These are phyloP conservation scores for Pseudotsuga menziesii DNA, from an alignment of 75 land plant species.

Conservation along the genomic window DNA sequence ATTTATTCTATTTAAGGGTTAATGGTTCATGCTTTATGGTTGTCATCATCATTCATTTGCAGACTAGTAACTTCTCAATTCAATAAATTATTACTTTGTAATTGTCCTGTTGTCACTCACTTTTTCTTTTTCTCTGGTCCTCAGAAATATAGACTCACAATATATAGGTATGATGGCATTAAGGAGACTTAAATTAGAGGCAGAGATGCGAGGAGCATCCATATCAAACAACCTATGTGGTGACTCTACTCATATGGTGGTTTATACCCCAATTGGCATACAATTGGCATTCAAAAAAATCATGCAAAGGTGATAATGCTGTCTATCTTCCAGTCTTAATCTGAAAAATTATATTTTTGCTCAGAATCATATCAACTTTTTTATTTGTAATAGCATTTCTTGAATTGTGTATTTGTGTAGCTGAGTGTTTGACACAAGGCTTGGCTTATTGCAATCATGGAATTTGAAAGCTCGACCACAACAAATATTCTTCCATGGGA, in stretches of 20 bases:
- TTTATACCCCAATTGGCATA: constrained; percentile 10
- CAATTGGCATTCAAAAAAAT: constrained; percentile 3
- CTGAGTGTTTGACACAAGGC: too few relatives aligned
- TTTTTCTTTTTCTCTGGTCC: neutral
- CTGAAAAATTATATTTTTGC: neutral
- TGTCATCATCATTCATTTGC: neutral
- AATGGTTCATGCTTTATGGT: too few relatives aligned
- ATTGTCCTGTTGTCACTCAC: neutral
- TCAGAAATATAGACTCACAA: constrained; percentile 23
- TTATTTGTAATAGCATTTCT: neutral
- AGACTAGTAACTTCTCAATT: neutral
- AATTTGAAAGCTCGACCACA: too few relatives aligned
- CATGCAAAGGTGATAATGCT: neutral
- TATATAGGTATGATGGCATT: constrained; percentile 7
- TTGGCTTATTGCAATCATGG: too few relatives aligned
- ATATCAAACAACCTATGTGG: neutral
- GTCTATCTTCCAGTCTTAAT: neutral
- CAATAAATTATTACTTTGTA: neutral
- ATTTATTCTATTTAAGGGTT: too few relatives aligned
- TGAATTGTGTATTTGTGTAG: neutral
- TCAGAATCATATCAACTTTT: neutral
- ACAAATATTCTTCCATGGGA: too few relatives aligned
- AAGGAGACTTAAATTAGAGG: constrained; percentile 15
- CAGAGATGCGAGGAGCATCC: constrained; percentile 15
- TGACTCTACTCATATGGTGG: constrained; percentile 9